These are phyloP conservation scores for Gautieria morchelliformis DNA, from an alignment of 768 basidiomycete genomes.

Conservation along the genomic window DNA sequence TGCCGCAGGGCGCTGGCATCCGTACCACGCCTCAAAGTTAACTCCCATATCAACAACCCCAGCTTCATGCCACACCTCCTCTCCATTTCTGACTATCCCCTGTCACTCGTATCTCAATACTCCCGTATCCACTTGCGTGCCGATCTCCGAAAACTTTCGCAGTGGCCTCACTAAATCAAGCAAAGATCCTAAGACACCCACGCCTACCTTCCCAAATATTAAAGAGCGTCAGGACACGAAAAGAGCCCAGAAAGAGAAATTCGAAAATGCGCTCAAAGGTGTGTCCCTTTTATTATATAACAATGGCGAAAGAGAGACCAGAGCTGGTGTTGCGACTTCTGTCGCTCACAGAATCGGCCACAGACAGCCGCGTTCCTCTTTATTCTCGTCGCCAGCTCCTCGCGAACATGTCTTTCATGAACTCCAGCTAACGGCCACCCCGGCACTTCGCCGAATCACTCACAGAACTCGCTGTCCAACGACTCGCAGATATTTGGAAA, in stretches of 20 bases:
- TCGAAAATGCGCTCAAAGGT: constrained; percentile 12
- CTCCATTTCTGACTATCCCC: constrained; percentile 23
- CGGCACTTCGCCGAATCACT: background rate
- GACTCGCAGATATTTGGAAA: constrained; percentile 71
- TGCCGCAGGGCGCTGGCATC: constrained; percentile 71
- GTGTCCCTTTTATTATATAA: background rate
- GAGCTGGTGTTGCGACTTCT: background rate
- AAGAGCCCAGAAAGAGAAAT: constrained; percentile 24
- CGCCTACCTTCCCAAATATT: constrained; percentile 30
- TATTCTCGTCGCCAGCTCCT: background rate
- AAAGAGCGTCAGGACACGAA: constrained; percentile 16
- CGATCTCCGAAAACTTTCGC: constrained; percentile 25
- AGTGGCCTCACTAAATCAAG: constrained; percentile 27
- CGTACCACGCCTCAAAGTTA: constrained; percentile 43
- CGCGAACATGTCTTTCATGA: background rate
- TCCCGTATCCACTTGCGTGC: constrained; percentile 40
- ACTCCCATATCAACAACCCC: constrained; percentile 9
- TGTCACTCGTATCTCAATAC: constrained; percentile 42
- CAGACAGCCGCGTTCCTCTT: background rate
- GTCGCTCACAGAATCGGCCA: constrained; percentile 1
- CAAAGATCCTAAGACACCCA: constrained; percentile 22
- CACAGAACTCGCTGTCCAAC: constrained; percentile 27
- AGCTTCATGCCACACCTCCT: constrained; percentile 26
- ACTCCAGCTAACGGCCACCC: background rate
- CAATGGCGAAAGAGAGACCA: background rate